Evolutionary conservation across 1,139 yeast genomes (phyloP).

Genomic region (Martiniozyma asiatica): DNA sequence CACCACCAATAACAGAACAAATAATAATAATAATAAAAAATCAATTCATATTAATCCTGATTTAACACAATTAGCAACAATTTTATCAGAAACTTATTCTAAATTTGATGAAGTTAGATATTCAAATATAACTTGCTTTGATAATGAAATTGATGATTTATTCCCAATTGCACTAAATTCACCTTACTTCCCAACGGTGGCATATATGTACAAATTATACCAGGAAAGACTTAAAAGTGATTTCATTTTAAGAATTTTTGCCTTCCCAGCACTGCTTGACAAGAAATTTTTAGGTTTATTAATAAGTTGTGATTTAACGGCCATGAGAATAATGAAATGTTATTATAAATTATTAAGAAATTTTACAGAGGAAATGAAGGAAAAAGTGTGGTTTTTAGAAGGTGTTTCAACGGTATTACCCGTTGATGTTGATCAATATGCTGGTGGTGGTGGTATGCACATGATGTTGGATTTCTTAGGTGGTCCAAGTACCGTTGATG

Average conservation of each 20-base stretch:
- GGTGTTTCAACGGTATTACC: conserved; percentile 83
- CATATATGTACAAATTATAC: conserved; percentile 74
- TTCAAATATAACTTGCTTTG: conserved; percentile 71
- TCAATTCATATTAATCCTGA: conserved; percentile 6
- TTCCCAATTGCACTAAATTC: conserved; percentile 78
- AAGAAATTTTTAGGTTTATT: conserved; percentile 62
- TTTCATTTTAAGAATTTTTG: conserved; percentile 76
- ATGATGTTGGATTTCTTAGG: conserved; percentile 83
- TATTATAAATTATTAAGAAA: conserved; percentile 73
- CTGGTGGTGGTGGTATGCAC: conserved; percentile 84
- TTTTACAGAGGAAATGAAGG: conserved; percentile 78
- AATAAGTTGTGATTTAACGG: conserved; percentile 74
- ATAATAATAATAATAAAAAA: not conserved
- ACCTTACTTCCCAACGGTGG: conserved; percentile 77
- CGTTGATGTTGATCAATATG: conserved; percentile 71
- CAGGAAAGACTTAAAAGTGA: conserved; percentile 76
- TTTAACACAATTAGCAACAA: conserved; percentile 7
- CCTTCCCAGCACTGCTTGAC: conserved; percentile 86
- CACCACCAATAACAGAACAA: too few relatives aligned
- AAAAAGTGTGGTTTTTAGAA: conserved; percentile 86
- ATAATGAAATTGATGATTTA: conserved; percentile 69
- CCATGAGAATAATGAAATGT: conserved; percentile 82
- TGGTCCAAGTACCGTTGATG: conserved; percentile 44
- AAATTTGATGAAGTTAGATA: conserved; percentile 24
- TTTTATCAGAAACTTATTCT: conserved; percentile 8